These are phyloP conservation scores for Coemansia sp. DNA, from an alignment of 192 early-diverging fungal species.

Conservation along the genomic window DNA sequence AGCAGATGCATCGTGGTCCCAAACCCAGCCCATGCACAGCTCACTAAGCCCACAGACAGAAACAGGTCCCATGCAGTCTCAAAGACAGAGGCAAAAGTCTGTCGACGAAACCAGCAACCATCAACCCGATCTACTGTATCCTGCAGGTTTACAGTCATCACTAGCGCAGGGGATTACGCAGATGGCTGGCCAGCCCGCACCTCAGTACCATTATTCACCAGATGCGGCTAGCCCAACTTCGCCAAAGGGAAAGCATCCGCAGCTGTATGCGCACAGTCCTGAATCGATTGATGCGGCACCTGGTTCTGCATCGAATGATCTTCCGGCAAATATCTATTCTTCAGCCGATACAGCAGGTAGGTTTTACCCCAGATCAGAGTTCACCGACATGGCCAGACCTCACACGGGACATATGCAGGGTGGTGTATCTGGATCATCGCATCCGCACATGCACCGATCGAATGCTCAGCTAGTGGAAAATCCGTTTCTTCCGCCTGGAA, in stretches of 20 bases:
- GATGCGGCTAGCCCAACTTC: neutral
- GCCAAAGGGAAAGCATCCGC: neutral
- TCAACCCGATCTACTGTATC: neutral
- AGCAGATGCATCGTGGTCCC: neutral
- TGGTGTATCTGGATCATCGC: neutral
- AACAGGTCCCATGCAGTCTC: neutral
- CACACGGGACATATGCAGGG: neutral
- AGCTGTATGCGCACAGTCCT: neutral
- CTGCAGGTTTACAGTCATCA: neutral
- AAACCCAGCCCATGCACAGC: neutral
- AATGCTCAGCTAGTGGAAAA: conserved; percentile 14
- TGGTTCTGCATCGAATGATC: neutral
- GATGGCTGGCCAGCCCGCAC: neutral
- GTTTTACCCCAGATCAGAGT: neutral
- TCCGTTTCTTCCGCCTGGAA: conserved; percentile 21
- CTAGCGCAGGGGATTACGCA: neutral
- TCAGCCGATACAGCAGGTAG: neutral
- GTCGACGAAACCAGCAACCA: neutral
- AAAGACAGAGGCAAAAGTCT: neutral
- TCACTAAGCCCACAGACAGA: neutral
- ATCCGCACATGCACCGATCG: neutral
- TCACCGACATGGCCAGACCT: neutral
- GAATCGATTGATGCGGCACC: neutral
- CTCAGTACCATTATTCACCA: neutral
- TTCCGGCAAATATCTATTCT: neutral